These are phyloP conservation scores for Whalleya microplaca DNA, from an alignment of 2,329 filamentous ascomycete genomes.

Conservation along the genomic window DNA sequence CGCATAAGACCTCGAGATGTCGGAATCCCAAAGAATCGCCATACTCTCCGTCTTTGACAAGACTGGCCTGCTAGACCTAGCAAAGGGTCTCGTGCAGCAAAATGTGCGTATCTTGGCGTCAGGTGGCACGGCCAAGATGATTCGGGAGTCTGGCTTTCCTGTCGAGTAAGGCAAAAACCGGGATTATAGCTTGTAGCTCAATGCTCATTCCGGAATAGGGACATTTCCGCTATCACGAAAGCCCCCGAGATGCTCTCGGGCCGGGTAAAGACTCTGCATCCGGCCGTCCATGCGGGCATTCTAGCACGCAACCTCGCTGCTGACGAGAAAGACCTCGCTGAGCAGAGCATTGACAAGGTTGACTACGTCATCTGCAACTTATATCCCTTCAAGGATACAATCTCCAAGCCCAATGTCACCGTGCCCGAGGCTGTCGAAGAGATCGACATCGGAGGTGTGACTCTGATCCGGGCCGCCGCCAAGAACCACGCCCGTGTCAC, in stretches of 20 bases:
- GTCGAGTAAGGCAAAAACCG: constrained; percentile 72
- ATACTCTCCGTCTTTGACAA: constrained; percentile 99
- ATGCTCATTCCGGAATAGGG: constrained; percentile 55
- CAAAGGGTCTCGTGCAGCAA: constrained; percentile 85
- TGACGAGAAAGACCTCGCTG: constrained; percentile 94
- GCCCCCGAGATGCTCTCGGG: constrained; percentile 87
- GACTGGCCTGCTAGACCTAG: constrained; percentile 90
- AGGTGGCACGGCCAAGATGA: constrained; percentile 94
- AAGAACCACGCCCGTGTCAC: constrained; percentile 98
- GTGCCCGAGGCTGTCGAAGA: constrained; percentile 97
- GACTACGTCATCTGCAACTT: constrained; percentile 98
- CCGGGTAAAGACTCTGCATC: constrained; percentile 93
- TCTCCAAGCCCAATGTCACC: constrained; percentile 95
- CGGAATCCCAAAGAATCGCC: constrained; percentile 64
- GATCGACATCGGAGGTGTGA: constrained; percentile 98
- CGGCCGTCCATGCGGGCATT: constrained; percentile 88
- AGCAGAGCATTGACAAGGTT: constrained; percentile 93
- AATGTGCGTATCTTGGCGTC: constrained; percentile 93
- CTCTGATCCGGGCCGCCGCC: constrained; percentile 90
- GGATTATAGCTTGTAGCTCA: constrained; percentile 1
- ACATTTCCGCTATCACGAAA: constrained; percentile 95
- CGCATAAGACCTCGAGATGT: constrained; percentile 34
- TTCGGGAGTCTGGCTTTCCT: constrained; percentile 91
- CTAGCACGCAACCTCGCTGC: constrained; percentile 92
- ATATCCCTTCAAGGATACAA: constrained; percentile 98